Percentiles rank a stretch among this genome's conserved stretches.
Evolutionary conservation across 352 stramenopile species (phyloP).

Genomic region (Phytophthora aleatoria): DNA sequence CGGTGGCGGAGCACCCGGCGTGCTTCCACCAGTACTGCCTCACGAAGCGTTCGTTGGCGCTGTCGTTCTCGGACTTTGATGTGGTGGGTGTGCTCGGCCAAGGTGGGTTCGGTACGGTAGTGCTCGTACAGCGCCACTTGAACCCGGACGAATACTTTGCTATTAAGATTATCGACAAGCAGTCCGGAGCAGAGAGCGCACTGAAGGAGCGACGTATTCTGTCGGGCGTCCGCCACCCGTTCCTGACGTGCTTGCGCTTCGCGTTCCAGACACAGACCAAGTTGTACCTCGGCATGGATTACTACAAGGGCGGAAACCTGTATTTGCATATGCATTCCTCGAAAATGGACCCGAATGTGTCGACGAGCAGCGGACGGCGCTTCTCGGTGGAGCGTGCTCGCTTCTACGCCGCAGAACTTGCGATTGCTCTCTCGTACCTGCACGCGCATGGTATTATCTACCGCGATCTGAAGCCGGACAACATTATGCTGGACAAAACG

Average conservation of each 20-base stretch:
- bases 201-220: slow-evolving; percentile 81
- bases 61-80: slow-evolving; percentile 88
- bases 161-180: slow-evolving; percentile 90
- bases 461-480: slow-evolving; percentile 88
- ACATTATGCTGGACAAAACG: slow-evolving; percentile 89
- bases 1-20: slow-evolving; percentile 72
- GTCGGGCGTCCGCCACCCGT: slow-evolving; percentile 77
- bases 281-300: slow-evolving; percentile 81
- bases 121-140: slow-evolving; percentile 80
- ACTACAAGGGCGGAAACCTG: slow-evolving; percentile 86
- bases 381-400: slow-evolving; percentile 71
- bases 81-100: slow-evolving; percentile 84
- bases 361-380: slow-evolving; percentile 69
- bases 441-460: slow-evolving; percentile 89
- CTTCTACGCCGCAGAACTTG: slow-evolving; percentile 90
- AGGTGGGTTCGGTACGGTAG: slow-evolving; percentile 80
- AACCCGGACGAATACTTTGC: slow-evolving; percentile 83
- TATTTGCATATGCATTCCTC: slow-evolving; percentile 90
- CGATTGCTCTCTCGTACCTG: slow-evolving; percentile 87
- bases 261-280: slow-evolving; percentile 89
- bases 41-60: slow-evolving; percentile 79
- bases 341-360: slow-evolving; percentile 81
- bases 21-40: slow-evolving; percentile 87
- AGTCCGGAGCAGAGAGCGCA: slow-evolving; percentile 73
- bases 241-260: slow-evolving; percentile 82